phyloP scores from a whole-genome alignment of 805 yeast species.

The Saitoella complicata region DNA sequence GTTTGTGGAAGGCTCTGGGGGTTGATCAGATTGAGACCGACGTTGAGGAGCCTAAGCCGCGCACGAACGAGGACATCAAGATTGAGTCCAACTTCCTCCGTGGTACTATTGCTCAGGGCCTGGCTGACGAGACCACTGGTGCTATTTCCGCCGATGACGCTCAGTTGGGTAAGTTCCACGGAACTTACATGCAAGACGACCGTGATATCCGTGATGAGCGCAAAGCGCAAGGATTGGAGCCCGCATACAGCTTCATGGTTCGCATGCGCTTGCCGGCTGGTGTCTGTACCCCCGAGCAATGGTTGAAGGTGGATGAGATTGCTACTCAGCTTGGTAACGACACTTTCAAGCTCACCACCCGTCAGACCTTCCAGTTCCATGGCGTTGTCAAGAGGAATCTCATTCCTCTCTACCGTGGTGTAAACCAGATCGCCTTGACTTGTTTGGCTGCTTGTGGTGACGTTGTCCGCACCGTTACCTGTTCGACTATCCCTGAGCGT shows the following conservation, averaged over 20 bases:
- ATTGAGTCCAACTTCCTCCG: conserved; percentile 70
- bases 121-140: conserved; percentile 69
- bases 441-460: conserved; percentile 98
- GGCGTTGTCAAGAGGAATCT: conserved; percentile 83
- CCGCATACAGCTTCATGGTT: conserved; percentile 93
- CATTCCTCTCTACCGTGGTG: conserved; percentile 81
- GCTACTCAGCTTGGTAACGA: conserved; percentile 76
- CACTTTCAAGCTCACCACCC: conserved; percentile 83
- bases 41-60: conserved; percentile 78
- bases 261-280: conserved; percentile 94
- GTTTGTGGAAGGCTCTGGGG: conserved; percentile 75
- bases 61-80: conserved; percentile 93
- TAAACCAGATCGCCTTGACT: conserved; percentile 80
- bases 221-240: conserved; percentile 83
- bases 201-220: conserved; percentile 89
- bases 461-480: conserved; percentile 88
- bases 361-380: conserved; percentile 93
- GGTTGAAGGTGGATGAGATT: conserved; percentile 71
- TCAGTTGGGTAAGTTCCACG: conserved; percentile 92
- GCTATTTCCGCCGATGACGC: conserved; percentile 82
- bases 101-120: conserved; percentile 83
- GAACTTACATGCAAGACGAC: conserved; percentile 96
- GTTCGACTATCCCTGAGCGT: conserved; percentile 75
- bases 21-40: conserved; percentile 67
- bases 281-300: conserved; percentile 69